A percentile compares a stretch with the other conserved stretches of the same genome.
These are phyloP conservation scores for Pichia kluyveri DNA, from an alignment of 805 yeast genomes.

Conservation along the genomic window DNA sequence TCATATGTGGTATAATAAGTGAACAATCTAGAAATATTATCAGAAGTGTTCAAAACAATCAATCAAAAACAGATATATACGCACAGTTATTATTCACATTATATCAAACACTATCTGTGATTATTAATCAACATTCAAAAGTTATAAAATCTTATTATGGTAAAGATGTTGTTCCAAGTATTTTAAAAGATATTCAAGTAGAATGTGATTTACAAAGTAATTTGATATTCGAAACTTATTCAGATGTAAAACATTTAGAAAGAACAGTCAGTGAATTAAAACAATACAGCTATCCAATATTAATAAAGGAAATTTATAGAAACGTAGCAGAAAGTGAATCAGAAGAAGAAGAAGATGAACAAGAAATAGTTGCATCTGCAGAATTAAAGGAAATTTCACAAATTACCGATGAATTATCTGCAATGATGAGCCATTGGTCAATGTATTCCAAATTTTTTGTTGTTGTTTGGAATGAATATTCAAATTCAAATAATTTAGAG, in stretches of 20 bases:
- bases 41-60: constrained; percentile 31
- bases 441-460: constrained; percentile 67
- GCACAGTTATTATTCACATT: constrained; percentile 56
- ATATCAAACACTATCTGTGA: constrained; percentile 76
- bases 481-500: constrained; percentile 7
- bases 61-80: constrained; percentile 39
- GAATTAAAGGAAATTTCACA: constrained; percentile 62
- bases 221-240: constrained; percentile 74
- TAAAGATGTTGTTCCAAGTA: constrained; percentile 47
- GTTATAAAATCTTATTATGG: constrained; percentile 74
- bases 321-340: constrained; percentile 24
- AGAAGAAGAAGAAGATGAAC: constrained; percentile 15
- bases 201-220: constrained; percentile 95
- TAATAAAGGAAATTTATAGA: constrained; percentile 28
- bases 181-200: constrained; percentile 64
- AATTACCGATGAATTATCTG: constrained; percentile 58
- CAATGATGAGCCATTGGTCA: constrained; percentile 80
- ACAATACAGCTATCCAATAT: constrained; percentile 42
- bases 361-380: constrained; percentile 19
- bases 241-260: constrained; percentile 60
- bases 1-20: constrained; percentile 77
- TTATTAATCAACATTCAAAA: constrained; percentile 78
- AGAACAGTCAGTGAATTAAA: constrained; percentile 46
- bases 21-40: constrained; percentile 67
- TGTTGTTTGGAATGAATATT: constrained; percentile 48